Evolutionary conservation across 1,284 basidiomycete species (phyloP).

Genomic region (Pseudozyma pruni): DNA sequence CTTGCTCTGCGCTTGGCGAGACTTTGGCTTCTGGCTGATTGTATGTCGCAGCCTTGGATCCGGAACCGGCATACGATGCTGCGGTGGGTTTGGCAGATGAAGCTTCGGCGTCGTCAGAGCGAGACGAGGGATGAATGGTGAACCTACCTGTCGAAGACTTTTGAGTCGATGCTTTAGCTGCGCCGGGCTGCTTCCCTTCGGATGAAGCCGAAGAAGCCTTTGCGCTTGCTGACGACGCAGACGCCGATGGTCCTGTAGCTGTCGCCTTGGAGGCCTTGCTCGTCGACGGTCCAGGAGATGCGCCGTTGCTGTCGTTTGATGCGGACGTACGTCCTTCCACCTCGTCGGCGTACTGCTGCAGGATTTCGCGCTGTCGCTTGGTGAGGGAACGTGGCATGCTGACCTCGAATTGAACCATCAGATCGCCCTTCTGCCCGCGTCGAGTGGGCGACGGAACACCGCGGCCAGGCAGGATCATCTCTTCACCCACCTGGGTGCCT

Average conservation of each 20-base stretch:
- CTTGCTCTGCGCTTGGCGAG: not conserved
- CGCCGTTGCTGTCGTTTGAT: constrained; percentile 6
- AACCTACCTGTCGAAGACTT: constrained; percentile 46
- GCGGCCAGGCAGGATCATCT: constrained; percentile 90
- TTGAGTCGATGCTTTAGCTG: constrained; percentile 23
- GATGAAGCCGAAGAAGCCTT: constrained; percentile 17
- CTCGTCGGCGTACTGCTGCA: constrained; percentile 92
- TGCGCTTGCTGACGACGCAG: constrained; percentile 1
- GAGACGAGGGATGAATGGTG: constrained; percentile 44
- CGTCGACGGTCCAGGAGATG: not conserved
- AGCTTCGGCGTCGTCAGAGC: constrained; percentile 22
- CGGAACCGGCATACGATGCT: constrained; percentile 3
- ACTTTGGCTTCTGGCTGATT: not conserved
- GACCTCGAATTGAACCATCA: constrained; percentile 89
- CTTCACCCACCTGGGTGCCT: constrained; percentile 96
- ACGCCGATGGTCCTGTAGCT: not conserved
- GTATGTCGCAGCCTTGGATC: not conserved
- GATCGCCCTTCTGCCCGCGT: constrained; percentile 78
- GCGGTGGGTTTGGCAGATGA: not conserved
- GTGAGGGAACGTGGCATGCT: constrained; percentile 90
- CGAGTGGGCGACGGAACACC: constrained; percentile 76
- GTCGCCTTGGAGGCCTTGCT: constrained; percentile 20
- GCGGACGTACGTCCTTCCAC: constrained; percentile 37
- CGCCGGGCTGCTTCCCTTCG: constrained; percentile 5
- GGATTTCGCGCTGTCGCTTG: constrained; percentile 82